phyloP scores from a whole-genome alignment of 176 grass and related monocot genomes.

The Pontederia paniculata region DNA sequence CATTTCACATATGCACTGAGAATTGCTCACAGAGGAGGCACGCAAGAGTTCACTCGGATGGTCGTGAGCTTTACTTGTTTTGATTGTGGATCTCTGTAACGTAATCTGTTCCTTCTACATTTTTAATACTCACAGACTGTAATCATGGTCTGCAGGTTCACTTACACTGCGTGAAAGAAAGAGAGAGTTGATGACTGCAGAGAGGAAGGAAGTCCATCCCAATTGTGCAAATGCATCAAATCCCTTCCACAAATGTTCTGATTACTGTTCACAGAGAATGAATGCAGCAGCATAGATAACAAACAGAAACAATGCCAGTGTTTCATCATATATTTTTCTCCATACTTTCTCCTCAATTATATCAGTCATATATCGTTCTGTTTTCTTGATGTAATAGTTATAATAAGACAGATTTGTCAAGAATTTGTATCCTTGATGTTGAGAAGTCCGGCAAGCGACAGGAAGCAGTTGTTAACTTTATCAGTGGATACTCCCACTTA shows the following conservation, averaged over 20 bases:
- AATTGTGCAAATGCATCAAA: constrained; percentile 78
- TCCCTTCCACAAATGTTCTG: constrained; percentile 71
- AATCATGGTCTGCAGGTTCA: constrained; percentile 12
- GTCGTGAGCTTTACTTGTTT: constrained; percentile 41
- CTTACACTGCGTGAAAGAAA: constrained; percentile 30
- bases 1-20: constrained; percentile 70
- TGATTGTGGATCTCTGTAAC: background rate
- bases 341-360: too few species aligned
- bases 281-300: constrained; percentile 1
- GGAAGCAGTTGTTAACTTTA: too few species aligned
- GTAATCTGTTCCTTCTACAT: background rate
- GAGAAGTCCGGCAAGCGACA: too few species aligned
- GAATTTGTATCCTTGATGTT: too few species aligned
- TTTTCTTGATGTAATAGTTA: too few species aligned
- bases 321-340: background rate
- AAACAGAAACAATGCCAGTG: constrained; percentile 6
- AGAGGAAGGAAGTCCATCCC: constrained; percentile 40
- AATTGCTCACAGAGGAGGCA: constrained; percentile 48
- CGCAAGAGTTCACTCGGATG: constrained; percentile 27
- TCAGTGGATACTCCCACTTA: too few species aligned
- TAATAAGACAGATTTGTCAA: too few species aligned
- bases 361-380: too few species aligned
- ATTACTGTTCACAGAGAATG: constrained; percentile 45
- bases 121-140: background rate
- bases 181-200: constrained; percentile 12